phyloP scores from a whole-genome alignment of 805 yeast genomes.

The Candida sonorensis region DNA sequence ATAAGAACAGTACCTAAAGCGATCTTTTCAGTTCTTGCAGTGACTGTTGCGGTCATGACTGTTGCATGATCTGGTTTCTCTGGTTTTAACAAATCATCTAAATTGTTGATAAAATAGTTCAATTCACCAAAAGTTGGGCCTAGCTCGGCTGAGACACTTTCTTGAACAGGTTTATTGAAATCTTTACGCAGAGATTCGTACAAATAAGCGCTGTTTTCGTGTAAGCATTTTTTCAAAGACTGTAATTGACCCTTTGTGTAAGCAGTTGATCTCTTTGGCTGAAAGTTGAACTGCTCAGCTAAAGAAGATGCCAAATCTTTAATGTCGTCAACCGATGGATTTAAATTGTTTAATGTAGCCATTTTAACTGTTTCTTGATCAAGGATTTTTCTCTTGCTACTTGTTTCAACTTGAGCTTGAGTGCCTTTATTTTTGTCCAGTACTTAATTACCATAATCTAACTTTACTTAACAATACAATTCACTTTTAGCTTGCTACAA shows the following conservation, averaged over 20 bases:
- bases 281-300: constrained; percentile 33
- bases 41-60: constrained; percentile 20
- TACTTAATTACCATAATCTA: no score
- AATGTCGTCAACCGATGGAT: constrained; percentile 43
- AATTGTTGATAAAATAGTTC: constrained; percentile 46
- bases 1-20: constrained; percentile 65
- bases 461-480: no score
- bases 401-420: no score
- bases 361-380: no score
- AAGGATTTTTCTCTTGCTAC: no score
- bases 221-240: constrained; percentile 55
- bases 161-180: constrained; percentile 57
- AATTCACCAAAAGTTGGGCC: constrained; percentile 47
- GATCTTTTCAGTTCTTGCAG: constrained; percentile 28
- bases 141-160: constrained; percentile 56
- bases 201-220: constrained; percentile 50
- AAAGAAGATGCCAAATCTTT: constrained; percentile 38
- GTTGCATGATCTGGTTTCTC: constrained; percentile 34
- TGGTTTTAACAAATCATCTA: constrained; percentile 58
- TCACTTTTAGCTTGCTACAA: no score
- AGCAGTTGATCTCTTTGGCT: constrained; percentile 45
- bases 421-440: no score
- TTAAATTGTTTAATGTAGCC: constrained; percentile 17
- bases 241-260: constrained; percentile 58
- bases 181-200: constrained; percentile 57